A percentile compares a stretch with the other conserved stretches of the same genome.
These are phyloP conservation scores for Ceratocystis ficicola DNA, from an alignment of 2,329 filamentous ascomycete genomes.

Conservation along the genomic window DNA sequence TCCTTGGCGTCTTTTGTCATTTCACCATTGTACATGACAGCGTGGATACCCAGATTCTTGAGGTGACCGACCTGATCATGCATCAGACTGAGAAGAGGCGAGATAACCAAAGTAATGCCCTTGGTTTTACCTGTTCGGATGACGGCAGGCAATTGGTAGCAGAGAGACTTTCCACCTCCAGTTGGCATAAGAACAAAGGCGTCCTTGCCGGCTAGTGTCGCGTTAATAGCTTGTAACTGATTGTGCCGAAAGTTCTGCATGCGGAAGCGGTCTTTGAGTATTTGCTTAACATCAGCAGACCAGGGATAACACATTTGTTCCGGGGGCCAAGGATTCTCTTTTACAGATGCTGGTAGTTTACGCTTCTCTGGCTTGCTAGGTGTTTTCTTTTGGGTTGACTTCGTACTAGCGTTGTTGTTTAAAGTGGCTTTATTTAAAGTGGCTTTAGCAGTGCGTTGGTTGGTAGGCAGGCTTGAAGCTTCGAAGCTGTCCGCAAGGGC, in stretches of 20 bases:
- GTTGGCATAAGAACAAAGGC: constrained; percentile 97
- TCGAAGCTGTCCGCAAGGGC: constrained; percentile 23
- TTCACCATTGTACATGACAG: constrained; percentile 71
- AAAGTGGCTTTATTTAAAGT: constrained; percentile 11
- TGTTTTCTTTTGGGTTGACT: constrained; percentile 29
- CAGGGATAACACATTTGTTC: constrained; percentile 58
- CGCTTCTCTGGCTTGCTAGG: constrained; percentile 27
- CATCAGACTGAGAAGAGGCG: constrained; percentile 89
- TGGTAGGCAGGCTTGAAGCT: constrained; percentile 32
- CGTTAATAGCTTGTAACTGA: constrained; percentile 91
- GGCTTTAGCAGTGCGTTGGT: constrained; percentile 24
- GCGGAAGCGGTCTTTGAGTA: constrained; percentile 71
- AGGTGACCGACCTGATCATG: constrained; percentile 89
- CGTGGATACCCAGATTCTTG: constrained; percentile 60
- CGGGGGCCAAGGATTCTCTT: constrained; percentile 33
- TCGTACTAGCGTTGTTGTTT: constrained; percentile 29
- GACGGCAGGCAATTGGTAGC: constrained; percentile 87
- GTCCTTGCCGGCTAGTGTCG: constrained; percentile 75
- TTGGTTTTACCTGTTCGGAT: constrained; percentile 66
- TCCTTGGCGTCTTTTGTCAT: constrained; percentile 50
- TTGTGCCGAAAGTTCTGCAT: constrained; percentile 80
- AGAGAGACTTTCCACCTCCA: constrained; percentile 89
- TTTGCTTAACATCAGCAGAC: constrained; percentile 72
- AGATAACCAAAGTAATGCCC: constrained; percentile 90
- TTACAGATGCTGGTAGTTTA: constrained; percentile 25